Evolutionary conservation across 2,329 filamentous ascomycete genomes (phyloP).

Genomic region (Epichloe sylvatica): DNA sequence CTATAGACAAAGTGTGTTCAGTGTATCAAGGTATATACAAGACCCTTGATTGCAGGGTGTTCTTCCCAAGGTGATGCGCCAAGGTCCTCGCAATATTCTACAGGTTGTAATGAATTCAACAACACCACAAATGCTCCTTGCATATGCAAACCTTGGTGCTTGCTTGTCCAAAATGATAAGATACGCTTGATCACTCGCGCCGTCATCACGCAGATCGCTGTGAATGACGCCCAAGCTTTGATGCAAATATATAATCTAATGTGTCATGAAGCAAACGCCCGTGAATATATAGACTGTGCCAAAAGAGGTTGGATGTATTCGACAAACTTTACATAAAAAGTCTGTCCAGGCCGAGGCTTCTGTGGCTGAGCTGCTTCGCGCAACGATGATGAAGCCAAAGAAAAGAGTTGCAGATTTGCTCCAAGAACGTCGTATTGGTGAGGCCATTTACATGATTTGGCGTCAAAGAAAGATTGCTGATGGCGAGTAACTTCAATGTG

Average conservation of each 20-base stretch:
- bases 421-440: too few species aligned
- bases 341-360: too few species aligned
- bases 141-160: not conserved
- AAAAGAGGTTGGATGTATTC: not conserved
- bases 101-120: not conserved
- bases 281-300: not conserved
- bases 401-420: too few species aligned
- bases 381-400: too few species aligned
- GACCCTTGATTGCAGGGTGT: not conserved
- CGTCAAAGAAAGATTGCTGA: too few species aligned
- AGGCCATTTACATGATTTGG: too few species aligned
- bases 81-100: not conserved
- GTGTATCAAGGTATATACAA: not conserved
- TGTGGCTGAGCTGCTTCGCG: too few species aligned
- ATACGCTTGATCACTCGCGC: not conserved
- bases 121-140: not conserved
- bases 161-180: not conserved
- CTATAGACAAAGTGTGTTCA: not conserved
- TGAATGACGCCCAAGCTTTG: not conserved
- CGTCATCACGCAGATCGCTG: not conserved
- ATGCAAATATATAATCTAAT: not conserved
- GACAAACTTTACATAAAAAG: not conserved
- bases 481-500: too few species aligned
- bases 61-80: not conserved
- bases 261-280: not conserved